These are phyloP conservation scores for Monosporascus sp. DNA, from an alignment of 2,329 filamentous ascomycete species.

Conservation along the genomic window DNA sequence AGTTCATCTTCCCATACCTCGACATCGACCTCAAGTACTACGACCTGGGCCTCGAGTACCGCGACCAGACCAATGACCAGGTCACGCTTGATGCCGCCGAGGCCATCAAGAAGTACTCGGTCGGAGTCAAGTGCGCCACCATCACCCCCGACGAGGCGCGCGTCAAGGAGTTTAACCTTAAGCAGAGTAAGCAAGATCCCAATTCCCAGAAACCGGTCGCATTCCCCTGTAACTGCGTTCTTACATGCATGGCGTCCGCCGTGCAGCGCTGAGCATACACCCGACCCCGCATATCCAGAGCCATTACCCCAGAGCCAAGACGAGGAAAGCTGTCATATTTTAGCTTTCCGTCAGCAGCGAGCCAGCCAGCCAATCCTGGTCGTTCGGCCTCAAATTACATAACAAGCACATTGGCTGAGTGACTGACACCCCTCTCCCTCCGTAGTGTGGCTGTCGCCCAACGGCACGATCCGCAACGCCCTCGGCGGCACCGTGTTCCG, in stretches of 20 bases:
- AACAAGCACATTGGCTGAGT: no score
- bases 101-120: constrained; percentile 98
- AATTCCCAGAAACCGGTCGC: background rate
- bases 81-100: constrained; percentile 93
- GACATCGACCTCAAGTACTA: constrained; percentile 99
- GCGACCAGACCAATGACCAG: constrained; percentile 92
- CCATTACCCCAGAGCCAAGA: background rate
- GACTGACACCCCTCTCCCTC: constrained; percentile 9
- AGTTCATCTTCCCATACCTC: constrained; percentile 94
- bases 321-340: background rate
- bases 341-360: background rate
- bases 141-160: constrained; percentile 97
- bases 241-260: constrained; percentile 15
- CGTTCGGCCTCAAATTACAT: background rate
- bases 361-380: constrained; percentile 1
- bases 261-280: constrained; percentile 1
- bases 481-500: constrained; percentile 96
- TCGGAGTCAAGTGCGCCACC: constrained; percentile 98
- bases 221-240: constrained; percentile 7
- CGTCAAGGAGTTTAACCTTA: constrained; percentile 96
- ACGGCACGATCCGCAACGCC: constrained; percentile 76
- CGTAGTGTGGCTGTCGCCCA: constrained; percentile 94
- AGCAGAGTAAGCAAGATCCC: constrained; percentile 66
- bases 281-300: constrained; percentile 7
- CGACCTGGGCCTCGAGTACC: constrained; percentile 87